Base-by-base conservation (phyloP, 164 flowering plant genomes). In the Piper betle region DNA sequence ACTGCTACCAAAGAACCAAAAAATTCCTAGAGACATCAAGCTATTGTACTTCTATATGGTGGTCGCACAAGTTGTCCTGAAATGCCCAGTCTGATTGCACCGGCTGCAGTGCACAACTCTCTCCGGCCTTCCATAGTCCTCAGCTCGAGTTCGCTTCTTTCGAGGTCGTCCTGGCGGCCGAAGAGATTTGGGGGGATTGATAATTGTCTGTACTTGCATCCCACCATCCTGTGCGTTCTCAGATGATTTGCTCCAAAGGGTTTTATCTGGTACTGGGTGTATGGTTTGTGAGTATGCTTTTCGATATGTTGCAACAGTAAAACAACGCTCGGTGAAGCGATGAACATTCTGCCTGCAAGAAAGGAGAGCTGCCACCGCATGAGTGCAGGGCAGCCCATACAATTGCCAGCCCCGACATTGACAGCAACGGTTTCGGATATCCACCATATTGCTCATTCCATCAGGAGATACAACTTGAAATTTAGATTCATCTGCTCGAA, bases 31-130 rank as follows among this genome's bases (percentile, higher is more conserved):
- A 33, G 38, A 55, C 58, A 25, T 25, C 58, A 38, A 55, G 38
- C 12, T 25, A 55, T 38, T 25, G 40, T 39, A 37, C 13, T 58
- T 40, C 33, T 62, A 62, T 1, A 62, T 62, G 25, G 65, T 58
- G 37, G 65, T 58, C 38, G 82, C 72, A 56, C 82, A 79, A 38
- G 82, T 79, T 16, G 82, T 79, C 59, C 82, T 74, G 62, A 79
- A 79, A 67, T 79, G 82, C 19, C 82, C 82, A 0, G 80, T 76
- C 71, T 79, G 82, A 69, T 79, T 79, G 75, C 82, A 79, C 18
- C 82, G 74, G 60, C 82, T 79, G 55, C 82, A 79, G 37, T 77
- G 82, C 37, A 79, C 82, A 57, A 79, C 77, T 59, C 82, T 64
- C 69, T 79, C 76, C 38, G 71, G 74, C 59, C 80, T 74, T 5